Evolutionary conservation across 2,329 filamentous ascomycete genomes (phyloP).

Genomic region (Thielaviopsis euricoi): DNA sequence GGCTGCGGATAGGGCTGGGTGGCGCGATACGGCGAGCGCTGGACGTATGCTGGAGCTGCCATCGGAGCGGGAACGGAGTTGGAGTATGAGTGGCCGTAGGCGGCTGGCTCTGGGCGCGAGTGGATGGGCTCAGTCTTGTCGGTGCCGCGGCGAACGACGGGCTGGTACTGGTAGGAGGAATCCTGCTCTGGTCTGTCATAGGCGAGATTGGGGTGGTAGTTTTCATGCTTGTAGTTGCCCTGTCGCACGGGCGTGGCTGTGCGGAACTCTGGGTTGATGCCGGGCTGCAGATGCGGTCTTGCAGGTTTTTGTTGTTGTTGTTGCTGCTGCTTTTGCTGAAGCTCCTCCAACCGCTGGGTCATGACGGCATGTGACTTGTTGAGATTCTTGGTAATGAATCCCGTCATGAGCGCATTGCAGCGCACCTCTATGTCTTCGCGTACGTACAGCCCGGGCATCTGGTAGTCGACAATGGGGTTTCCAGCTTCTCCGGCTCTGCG

Average conservation of each 20-base stretch:
- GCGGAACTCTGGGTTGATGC: background rate
- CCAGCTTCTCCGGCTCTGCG: constrained; percentile 52
- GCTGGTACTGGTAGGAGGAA: background rate
- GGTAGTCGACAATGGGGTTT: constrained; percentile 47
- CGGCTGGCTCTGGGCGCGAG: background rate
- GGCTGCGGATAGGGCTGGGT: background rate
- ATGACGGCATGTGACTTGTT: constrained; percentile 58
- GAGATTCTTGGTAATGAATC: constrained; percentile 69
- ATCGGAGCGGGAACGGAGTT: background rate
- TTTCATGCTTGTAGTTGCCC: background rate
- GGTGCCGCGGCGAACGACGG: background rate
- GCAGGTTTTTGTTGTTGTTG: background rate
- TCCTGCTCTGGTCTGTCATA: background rate
- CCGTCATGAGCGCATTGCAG: constrained; percentile 60
- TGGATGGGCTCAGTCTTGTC: background rate
- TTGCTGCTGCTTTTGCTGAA: background rate
- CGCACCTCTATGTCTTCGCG: constrained; percentile 71
- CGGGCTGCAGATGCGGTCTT: background rate
- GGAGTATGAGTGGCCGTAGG: background rate
- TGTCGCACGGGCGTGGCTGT: background rate
- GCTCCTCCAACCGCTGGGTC: constrained; percentile 23
- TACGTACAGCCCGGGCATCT: constrained; percentile 53
- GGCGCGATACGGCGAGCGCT: background rate
- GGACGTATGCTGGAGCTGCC: background rate
- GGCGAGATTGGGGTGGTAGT: background rate